A percentile compares a stretch with the other conserved stretches of the same genome.
Evolutionary conservation across 306 rosid species (phyloP).

Genomic region (Malus fusca): DNA sequence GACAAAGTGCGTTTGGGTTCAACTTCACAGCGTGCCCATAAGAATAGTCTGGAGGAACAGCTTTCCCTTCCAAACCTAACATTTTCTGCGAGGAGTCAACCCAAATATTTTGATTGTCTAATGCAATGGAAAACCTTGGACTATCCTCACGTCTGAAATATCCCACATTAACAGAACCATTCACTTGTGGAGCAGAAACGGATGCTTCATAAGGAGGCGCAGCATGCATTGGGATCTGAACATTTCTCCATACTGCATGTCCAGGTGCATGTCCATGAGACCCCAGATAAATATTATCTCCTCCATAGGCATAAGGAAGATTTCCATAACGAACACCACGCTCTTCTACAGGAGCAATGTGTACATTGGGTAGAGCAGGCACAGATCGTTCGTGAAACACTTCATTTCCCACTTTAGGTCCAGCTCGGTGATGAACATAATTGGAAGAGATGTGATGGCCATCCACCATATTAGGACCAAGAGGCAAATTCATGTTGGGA

Average conservation of each 20-base stretch:
- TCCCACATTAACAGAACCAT: constrained; percentile 58
- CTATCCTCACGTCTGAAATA: constrained; percentile 43
- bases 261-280: constrained; percentile 55
- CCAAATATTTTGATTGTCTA: constrained; percentile 58
- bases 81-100: constrained; percentile 61
- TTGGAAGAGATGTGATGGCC: constrained; percentile 41
- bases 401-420: constrained; percentile 59
- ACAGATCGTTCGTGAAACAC: constrained; percentile 57
- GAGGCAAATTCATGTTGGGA: constrained; percentile 48
- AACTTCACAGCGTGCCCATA: constrained; percentile 40
- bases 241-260: constrained; percentile 56
- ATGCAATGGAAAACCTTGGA: constrained; percentile 48
- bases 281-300: constrained; percentile 46
- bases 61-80: constrained; percentile 48
- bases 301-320: constrained; percentile 50
- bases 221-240: constrained; percentile 42
- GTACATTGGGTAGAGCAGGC: constrained; percentile 42
- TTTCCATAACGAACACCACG: constrained; percentile 51
- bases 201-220: constrained; percentile 58
- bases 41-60: constrained; percentile 46
- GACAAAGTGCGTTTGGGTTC: constrained; percentile 29
- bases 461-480: constrained; percentile 43
- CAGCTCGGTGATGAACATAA: constrained; percentile 48
- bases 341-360: constrained; percentile 61
- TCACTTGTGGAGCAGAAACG: constrained; percentile 39